Conservation (phyloP, 192 early-diverging fungal species). For the Coemansia sp. region DNA sequence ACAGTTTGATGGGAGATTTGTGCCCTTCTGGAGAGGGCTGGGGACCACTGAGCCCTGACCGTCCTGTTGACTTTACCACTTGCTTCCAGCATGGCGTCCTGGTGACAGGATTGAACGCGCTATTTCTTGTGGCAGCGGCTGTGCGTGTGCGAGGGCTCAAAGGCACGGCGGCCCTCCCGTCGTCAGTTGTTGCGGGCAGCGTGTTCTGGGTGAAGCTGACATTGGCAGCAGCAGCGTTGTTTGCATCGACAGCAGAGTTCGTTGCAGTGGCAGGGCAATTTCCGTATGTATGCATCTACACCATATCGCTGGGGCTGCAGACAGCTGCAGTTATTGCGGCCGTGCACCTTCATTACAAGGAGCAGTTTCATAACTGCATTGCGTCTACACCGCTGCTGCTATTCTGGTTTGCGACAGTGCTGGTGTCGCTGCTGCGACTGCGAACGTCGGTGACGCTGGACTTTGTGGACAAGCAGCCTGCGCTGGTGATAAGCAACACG, state of each 20-base stretch:
- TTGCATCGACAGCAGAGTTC: constrained; percentile 31
- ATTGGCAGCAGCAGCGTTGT: constrained; percentile 12
- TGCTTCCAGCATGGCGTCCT: constrained; percentile 48
- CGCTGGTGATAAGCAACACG: constrained; percentile 17
- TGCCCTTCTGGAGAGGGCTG: constrained; percentile 51
- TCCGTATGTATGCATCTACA: constrained; percentile 13
- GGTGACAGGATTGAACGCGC: constrained; percentile 13
- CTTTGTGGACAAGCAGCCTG: constrained; percentile 5
- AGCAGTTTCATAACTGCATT: constrained; percentile 36
- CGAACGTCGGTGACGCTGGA: constrained; percentile 27
- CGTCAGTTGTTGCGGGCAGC: constrained; percentile 15
- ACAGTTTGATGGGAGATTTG: constrained; percentile 3
- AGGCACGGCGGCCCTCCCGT: constrained; percentile 3
- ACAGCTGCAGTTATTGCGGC: constrained; percentile 27
- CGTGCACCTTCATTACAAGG: constrained; percentile 33
- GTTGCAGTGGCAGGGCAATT: constrained; percentile 5
- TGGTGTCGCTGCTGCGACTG: constrained; percentile 35
- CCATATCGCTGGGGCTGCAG: constrained; percentile 29
- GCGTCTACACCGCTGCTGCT: constrained; percentile 45
- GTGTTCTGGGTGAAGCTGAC: constrained; percentile 36
- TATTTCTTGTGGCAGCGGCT: constrained; percentile 25
- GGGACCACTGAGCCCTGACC: constrained; percentile 49
- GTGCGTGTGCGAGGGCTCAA: constrained; percentile 15
- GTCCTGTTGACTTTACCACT: constrained; percentile 43
- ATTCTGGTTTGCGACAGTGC: constrained; percentile 45